Conservation (phyloP, 352 stramenopile species). For the Plasmopara viticola region DNA sequence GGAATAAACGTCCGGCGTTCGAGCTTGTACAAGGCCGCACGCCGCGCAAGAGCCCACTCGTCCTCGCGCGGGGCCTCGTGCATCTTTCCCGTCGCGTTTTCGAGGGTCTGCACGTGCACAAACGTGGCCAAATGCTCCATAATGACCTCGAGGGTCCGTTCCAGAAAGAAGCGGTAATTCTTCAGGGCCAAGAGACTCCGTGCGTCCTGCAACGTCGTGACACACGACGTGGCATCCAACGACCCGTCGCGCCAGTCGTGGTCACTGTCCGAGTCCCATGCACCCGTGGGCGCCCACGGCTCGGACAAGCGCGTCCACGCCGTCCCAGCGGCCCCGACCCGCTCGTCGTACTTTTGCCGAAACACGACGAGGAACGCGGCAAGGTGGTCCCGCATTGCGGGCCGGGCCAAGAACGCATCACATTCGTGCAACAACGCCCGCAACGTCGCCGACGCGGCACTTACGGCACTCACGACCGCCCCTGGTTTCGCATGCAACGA, state of each 20-base stretch:
- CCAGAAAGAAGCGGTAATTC: slow-evolving; percentile 70
- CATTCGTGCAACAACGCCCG: slow-evolving; percentile 34
- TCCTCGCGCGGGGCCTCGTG: slow-evolving; percentile 29
- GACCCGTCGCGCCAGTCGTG: slow-evolving; percentile 24
- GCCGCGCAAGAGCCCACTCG: slow-evolving; percentile 46
- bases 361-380: slow-evolving; percentile 40
- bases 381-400: slow-evolving; percentile 38
- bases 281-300: slow-evolving; percentile 14
- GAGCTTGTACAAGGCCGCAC: slow-evolving; percentile 50
- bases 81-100: slow-evolving; percentile 12
- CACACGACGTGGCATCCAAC: slow-evolving; percentile 15
- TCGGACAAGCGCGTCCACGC: slow-evolving; percentile 29
- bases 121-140: slow-evolving; percentile 35
- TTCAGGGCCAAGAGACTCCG: slow-evolving; percentile 55
- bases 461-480: slow-evolving; percentile 28
- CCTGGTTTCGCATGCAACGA: slow-evolving; percentile 36
- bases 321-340: slow-evolving; percentile 4
- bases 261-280: slow-evolving; percentile 23
- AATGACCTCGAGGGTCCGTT: slow-evolving; percentile 46
- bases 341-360: slow-evolving; percentile 43
- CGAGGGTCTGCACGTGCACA: slow-evolving; percentile 5
- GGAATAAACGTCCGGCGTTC: slow-evolving; percentile 62
- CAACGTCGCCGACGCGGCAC: slow-evolving; percentile 22
- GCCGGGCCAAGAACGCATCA: slow-evolving; percentile 40
- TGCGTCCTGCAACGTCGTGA: slow-evolving; percentile 40